phyloP scores from a whole-genome alignment of 768 basidiomycete species.

The Coprinopsis sp. region DNA sequence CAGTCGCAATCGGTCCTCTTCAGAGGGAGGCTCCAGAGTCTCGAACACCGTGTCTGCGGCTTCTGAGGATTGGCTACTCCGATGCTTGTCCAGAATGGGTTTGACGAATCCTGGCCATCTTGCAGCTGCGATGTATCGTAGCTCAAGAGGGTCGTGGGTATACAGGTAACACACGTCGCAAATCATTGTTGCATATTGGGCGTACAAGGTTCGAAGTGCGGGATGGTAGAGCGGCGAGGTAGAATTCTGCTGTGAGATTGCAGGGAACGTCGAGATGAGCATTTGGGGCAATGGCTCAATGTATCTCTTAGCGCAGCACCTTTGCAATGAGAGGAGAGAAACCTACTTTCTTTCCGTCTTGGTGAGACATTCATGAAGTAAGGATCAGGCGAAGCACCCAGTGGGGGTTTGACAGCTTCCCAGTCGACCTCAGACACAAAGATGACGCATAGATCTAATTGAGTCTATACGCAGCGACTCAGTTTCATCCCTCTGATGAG shows the following conservation, averaged over 20 bases:
- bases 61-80: no score
- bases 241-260: constrained; percentile 13
- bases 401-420: constrained; percentile 66
- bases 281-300: constrained; percentile 28
- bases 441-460: constrained; percentile 51
- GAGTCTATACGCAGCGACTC: constrained; percentile 4
- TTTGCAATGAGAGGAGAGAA: not conserved
- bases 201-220: constrained; percentile 52
- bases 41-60: constrained; percentile 16
- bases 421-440: constrained; percentile 63
- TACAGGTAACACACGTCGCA: constrained; percentile 60
- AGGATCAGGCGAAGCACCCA: constrained; percentile 71
- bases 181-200: constrained; percentile 56
- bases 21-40: constrained; percentile 35
- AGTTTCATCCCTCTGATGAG: not conserved
- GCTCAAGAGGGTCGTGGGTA: constrained; percentile 61
- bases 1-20: constrained; percentile 64
- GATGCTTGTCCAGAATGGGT: constrained; percentile 55
- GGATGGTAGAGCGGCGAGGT: constrained; percentile 45
- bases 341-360: constrained; percentile 53
- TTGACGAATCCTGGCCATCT: constrained; percentile 78
- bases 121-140: constrained; percentile 72
- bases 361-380: constrained; percentile 57
- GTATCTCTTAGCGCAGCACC: not conserved
- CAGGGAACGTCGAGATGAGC: constrained; percentile 36